Evolutionary conservation across 805 yeast species (phyloP).

Genomic region (Maudiozyma pseudohumilis): DNA sequence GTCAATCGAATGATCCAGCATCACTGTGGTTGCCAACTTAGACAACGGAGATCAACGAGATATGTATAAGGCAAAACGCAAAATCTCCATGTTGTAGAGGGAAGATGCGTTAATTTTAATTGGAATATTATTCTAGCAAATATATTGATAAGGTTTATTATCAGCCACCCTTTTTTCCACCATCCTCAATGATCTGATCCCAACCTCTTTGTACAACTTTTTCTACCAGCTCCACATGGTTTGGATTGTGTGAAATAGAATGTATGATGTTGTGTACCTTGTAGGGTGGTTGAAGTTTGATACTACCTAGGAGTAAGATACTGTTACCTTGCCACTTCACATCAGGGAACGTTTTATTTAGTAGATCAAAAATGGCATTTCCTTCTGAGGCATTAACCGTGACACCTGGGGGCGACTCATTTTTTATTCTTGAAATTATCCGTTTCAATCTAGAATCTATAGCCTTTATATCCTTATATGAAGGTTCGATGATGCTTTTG

Average conservation of each 20-base stretch:
- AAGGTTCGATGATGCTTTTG: constrained; percentile 6
- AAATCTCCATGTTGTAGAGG: no score
- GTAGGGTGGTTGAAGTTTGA: constrained; percentile 37
- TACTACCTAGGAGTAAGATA: constrained; percentile 39
- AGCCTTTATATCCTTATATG: constrained; percentile 26
- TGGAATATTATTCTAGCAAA: no score
- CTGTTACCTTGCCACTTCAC: constrained; percentile 36
- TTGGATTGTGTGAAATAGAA: constrained; percentile 10
- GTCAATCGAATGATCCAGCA: no score
- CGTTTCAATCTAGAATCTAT: no score
- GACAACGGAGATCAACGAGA: no score
- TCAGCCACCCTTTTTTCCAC: constrained; percentile 45
- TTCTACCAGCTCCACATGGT: constrained; percentile 34
- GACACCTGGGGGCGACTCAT: not conserved
- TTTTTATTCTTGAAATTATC: constrained; percentile 16
- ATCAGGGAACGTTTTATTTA: constrained; percentile 37
- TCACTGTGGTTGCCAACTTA: no score
- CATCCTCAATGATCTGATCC: constrained; percentile 28
- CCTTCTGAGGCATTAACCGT: constrained; percentile 27
- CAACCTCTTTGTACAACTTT: constrained; percentile 44
- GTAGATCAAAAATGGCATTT: constrained; percentile 35
- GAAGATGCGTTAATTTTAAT: no score
- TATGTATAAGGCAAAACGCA: no score
- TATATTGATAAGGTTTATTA: no score
- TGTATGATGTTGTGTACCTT: constrained; percentile 22